These are phyloP conservation scores for Penicillium paxilli DNA, from an alignment of 495 filamentous ascomycete species.

Conservation along the genomic window DNA sequence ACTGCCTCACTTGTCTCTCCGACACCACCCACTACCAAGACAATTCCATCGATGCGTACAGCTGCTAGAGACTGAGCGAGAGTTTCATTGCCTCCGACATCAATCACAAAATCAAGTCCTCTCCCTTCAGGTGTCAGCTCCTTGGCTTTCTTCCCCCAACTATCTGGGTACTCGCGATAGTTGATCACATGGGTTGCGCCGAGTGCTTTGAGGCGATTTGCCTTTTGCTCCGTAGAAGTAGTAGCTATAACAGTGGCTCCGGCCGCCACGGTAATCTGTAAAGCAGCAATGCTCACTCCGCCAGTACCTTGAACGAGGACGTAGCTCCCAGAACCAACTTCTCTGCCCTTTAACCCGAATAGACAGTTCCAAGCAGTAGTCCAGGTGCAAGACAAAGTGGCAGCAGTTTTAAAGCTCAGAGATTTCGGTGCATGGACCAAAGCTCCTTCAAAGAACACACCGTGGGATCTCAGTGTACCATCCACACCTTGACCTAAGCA, in stretches of 20 bases:
- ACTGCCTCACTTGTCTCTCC: slow-evolving; percentile 29
- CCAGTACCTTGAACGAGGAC: neutral
- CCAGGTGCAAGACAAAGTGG: slow-evolving; percentile 29
- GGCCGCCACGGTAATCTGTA: slow-evolving; percentile 68
- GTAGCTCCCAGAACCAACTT: neutral
- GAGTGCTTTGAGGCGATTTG: slow-evolving; percentile 51
- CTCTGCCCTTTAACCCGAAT: neutral
- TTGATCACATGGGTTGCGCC: slow-evolving; percentile 54
- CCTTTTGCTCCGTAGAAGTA: slow-evolving; percentile 63
- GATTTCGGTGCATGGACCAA: slow-evolving; percentile 28
- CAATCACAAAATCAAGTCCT: slow-evolving; percentile 60
- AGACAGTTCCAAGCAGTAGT: slow-evolving; percentile 34
- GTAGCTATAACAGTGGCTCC: slow-evolving; percentile 72
- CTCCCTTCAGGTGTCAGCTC: slow-evolving; percentile 45
- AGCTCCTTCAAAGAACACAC: slow-evolving; percentile 78
- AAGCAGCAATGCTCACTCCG: neutral
- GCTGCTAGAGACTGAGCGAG: slow-evolving; percentile 35
- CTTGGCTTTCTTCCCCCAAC: slow-evolving; percentile 63
- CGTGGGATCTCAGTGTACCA: slow-evolving; percentile 65
- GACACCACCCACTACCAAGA: slow-evolving; percentile 42
- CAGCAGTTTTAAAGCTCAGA: slow-evolving; percentile 21
- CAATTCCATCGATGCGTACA: slow-evolving; percentile 40
- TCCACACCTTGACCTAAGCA: slow-evolving; percentile 31
- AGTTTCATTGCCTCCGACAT: slow-evolving; percentile 51
- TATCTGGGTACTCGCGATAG: slow-evolving; percentile 56